phyloP scores from a whole-genome alignment of 192 early-diverging fungal species.

The Obelidium mucronatum region DNA sequence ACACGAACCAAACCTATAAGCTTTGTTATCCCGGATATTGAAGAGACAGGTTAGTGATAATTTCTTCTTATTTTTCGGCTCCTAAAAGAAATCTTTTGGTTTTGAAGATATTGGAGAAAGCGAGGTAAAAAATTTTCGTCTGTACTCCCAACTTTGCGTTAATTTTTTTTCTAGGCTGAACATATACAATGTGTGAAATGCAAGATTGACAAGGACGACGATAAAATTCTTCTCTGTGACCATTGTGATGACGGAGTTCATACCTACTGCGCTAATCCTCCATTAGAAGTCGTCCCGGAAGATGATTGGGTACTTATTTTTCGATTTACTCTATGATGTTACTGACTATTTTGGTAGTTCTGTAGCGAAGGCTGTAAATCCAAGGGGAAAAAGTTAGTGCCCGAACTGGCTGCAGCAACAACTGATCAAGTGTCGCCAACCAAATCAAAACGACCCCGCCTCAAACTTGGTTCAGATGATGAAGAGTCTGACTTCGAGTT shows the following conservation, averaged over 20 bases:
- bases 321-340: background rate
- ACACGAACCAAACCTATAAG: slow-evolving; percentile 5
- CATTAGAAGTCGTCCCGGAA: slow-evolving; percentile 50
- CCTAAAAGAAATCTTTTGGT: background rate
- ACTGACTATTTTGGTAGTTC: slow-evolving; percentile 19
- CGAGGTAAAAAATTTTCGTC: too few relatives aligned
- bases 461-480: slow-evolving; percentile 16
- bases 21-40: slow-evolving; percentile 4
- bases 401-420: background rate
- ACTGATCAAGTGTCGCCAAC: background rate
- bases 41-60: background rate
- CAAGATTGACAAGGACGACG: slow-evolving; percentile 51
- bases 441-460: background rate
- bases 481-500: slow-evolving; percentile 31
- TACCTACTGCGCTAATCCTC: slow-evolving; percentile 54
- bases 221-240: slow-evolving; percentile 60
- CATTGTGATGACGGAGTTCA: slow-evolving; percentile 58
- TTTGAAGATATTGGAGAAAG: background rate
- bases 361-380: slow-evolving; percentile 24
- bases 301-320: slow-evolving; percentile 63
- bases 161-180: background rate
- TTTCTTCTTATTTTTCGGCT: background rate
- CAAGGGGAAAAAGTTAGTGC: slow-evolving; percentile 24
- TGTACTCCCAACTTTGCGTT: too few relatives aligned
- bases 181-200: slow-evolving; percentile 55